Base-by-base conservation (phyloP, 176 grass and related monocot species). In the Luzula sylvatica region DNA sequence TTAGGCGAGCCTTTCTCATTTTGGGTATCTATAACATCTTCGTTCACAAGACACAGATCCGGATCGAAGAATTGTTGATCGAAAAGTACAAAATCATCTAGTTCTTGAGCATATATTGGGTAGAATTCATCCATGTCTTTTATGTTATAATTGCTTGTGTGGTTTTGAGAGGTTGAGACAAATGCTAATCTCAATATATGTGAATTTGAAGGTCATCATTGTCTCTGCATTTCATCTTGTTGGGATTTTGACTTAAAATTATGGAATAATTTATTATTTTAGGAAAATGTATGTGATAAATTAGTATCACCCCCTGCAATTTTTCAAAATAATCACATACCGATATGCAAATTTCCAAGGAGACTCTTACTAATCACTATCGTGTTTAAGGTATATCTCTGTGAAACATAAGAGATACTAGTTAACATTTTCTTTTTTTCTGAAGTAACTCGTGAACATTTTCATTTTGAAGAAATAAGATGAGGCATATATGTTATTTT, bases 221-320 rank as follows among this genome's bases (percentile, higher is more conserved):
- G 26, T 39, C 8, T 20, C 11, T 30, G 59, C 21, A 9, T 26
- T 17, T 32, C 13, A 35, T 46, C 2, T 63, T 49, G n/a, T 64
- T 46, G n/a, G 59, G 14, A 47, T 44, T 15, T 48, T 15, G 2
- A 20, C 46, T 63, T 47, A 4, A 63, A 27, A 44, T 48, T 46
- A 29, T 64, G 23, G n/a, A 46, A n/a, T n/a, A n/a, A 25, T 11
- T 28, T 64, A 25, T 64, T 64, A 64, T 64, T 46, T 35, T 46
- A 26, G 40, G 28, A 15, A 26, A 61, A 42, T 0, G 6, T 23
- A 61, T n/a, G n/a, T n/a, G 45, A 20, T 8, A 24, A 52, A 52
- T 25, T 9, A 3, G 7, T 3, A 21, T 51, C 18, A 51, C 20
- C 15, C 3, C 23, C 15, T 25, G 8, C 25, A 55, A 29, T 27